phyloP scores from a whole-genome alignment of 306 rosid species.

The Cucurbita argyrosperma region DNA sequence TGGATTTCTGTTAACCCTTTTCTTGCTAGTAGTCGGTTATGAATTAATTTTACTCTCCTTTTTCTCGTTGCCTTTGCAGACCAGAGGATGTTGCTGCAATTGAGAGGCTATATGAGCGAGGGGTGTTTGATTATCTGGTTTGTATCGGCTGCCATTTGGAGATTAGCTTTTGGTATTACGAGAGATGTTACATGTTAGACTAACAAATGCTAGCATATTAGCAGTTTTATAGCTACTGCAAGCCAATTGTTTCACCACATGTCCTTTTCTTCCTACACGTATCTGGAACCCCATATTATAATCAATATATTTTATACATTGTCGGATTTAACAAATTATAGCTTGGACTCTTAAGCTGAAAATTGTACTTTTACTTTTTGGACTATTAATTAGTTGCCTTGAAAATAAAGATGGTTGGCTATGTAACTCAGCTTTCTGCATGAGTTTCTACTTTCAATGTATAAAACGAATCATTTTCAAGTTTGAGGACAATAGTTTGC shows the following conservation, averaged over 20 bases:
- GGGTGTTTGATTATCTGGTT: conserved; percentile 67
- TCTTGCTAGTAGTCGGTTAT: not conserved
- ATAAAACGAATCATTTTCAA: not conserved
- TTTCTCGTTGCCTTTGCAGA: conserved; percentile 20
- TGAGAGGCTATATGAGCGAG: conserved; percentile 57
- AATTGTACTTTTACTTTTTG: not conserved
- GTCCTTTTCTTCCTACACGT: not conserved
- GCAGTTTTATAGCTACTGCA: not conserved
- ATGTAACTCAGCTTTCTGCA: not conserved
- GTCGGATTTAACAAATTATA: not conserved
- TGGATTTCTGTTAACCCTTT: not conserved
- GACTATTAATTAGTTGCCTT: not conserved
- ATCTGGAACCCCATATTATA: not conserved
- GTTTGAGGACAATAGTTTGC: not conserved
- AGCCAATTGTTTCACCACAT: not conserved
- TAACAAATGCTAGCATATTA: not conserved
- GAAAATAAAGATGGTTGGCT: not conserved
- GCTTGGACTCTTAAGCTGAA: not conserved
- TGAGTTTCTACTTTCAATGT: not conserved
- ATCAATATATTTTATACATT: not conserved
- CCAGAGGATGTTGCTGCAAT: conserved; percentile 31
- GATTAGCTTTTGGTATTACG: not conserved
- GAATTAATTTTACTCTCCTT: not conserved
- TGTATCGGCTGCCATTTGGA: conserved; percentile 13
- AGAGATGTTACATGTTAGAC: not conserved